These are phyloP conservation scores for Lophiotrema nucula DNA, from an alignment of 495 filamentous ascomycete species.

Conservation along the genomic window DNA sequence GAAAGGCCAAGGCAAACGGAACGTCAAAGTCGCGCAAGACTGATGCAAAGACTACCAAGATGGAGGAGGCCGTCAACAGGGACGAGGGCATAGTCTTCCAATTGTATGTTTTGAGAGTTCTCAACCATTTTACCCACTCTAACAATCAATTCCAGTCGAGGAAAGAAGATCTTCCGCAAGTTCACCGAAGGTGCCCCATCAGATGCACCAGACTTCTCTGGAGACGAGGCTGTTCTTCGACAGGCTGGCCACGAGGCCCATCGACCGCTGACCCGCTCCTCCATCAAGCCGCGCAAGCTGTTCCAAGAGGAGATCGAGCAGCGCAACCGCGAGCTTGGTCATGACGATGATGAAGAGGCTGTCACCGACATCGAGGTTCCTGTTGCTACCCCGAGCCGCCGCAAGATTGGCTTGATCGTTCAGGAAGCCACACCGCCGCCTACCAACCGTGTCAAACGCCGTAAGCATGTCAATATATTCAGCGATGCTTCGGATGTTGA, in stretches of 20 bases:
- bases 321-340: slow-evolving; percentile 36
- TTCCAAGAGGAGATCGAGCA: slow-evolving; percentile 60
- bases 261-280: slow-evolving; percentile 65
- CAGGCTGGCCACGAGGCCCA: slow-evolving; percentile 32
- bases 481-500: background rate
- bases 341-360: slow-evolving; percentile 48
- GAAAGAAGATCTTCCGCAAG: slow-evolving; percentile 79
- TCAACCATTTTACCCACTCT: background rate
- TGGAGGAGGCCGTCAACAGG: slow-evolving; percentile 62
- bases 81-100: slow-evolving; percentile 79
- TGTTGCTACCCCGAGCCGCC: slow-evolving; percentile 8
- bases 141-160: slow-evolving; percentile 61
- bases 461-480: background rate
- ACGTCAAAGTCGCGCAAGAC: slow-evolving; percentile 13
- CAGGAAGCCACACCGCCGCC: slow-evolving; percentile 26
- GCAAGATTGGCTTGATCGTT: background rate
- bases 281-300: slow-evolving; percentile 80
- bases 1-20: slow-evolving; percentile 36
- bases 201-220: slow-evolving; percentile 38
- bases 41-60: slow-evolving; percentile 32
- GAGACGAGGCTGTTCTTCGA: slow-evolving; percentile 21
- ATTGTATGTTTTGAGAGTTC: slow-evolving; percentile 67
- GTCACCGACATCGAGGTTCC: slow-evolving; percentile 49
- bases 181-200: slow-evolving; percentile 43
- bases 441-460: slow-evolving; percentile 17